These are phyloP conservation scores for Sclerospora graminicola DNA, from an alignment of 352 stramenopile species.

Conservation along the genomic window DNA sequence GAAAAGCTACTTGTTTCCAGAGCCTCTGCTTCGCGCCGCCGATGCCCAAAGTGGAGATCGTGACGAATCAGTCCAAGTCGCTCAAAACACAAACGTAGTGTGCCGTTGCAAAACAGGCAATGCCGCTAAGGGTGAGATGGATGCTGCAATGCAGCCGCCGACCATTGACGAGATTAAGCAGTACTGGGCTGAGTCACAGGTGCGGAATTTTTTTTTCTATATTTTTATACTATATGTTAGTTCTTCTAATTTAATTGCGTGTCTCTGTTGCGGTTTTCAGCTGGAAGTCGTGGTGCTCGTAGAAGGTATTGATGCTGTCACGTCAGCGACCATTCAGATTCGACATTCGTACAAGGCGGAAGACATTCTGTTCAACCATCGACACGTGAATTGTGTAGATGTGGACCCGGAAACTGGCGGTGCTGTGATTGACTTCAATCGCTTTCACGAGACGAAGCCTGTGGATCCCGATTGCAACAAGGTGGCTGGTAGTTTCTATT, in stretches of 20 bases:
- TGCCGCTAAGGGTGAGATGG: conserved; percentile 6
- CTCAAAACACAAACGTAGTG: conserved; percentile 28
- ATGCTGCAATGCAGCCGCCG: conserved; percentile 20
- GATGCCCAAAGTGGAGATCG: conserved; percentile 58
- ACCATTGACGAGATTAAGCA: conserved; percentile 50
- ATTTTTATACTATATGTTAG: too few relatives aligned
- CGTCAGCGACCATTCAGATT: conserved; percentile 91
- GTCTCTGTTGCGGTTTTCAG: conserved; percentile 20
- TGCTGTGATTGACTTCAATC: conserved; percentile 83
- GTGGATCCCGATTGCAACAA: conserved; percentile 48
- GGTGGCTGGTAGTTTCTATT: conserved; percentile 49
- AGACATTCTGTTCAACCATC: conserved; percentile 90
- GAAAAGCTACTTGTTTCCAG: conserved; percentile 55
- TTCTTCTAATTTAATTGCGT: conserved; percentile 3
- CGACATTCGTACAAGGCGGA: conserved; percentile 91
- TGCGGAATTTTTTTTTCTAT: conserved; percentile 17
- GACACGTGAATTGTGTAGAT: conserved; percentile 89
- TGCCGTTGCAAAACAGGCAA: conserved; percentile 31
- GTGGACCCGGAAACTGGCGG: conserved; percentile 61
- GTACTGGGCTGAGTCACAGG: conserved; percentile 69
- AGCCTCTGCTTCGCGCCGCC: conserved; percentile 42
- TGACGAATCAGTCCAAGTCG: conserved; percentile 25
- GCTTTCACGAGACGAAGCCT: conserved; percentile 75
- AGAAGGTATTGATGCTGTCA: conserved; percentile 93
- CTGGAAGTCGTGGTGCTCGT: conserved; percentile 94